Evolutionary conservation across 768 basidiomycete genomes (phyloP), one percentile per base, ranked within the genome.

Genomic region (Auriscalpium vulgare): DNA sequence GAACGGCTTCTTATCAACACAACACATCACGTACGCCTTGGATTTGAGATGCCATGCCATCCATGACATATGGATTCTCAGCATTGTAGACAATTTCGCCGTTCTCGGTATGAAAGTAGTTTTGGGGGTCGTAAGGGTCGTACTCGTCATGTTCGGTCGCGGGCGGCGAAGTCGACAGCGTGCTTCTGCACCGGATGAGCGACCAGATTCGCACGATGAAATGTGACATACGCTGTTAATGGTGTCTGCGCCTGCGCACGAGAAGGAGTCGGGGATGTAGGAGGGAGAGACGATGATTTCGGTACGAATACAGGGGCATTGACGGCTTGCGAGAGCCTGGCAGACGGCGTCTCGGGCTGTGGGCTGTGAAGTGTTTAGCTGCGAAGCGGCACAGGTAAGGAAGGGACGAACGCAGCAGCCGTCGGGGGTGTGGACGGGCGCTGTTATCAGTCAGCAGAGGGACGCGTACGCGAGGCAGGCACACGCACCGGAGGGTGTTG

Each of bases 301-400:
- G 91, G 90, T 19, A 93, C 82, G 59, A 93, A 93, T 45, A 92
- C 82, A 37, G 91, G 88, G 1, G 90, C 90, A 66, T 91, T 88
- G 53, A 90, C 79, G 3, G 87, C 87, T 59, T 87, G 80, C 46
- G 85, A 77, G 3, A 81, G 77, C 69, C 77, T 65, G 21, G 48
- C 47, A 5, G 62, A 44, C 16, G 61, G 62, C 36, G 61, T 55
- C 52, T 62, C 61, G 29, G 59, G 61, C 36, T 56, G 59, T 19
- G 59, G 50, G 19, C 61, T 62, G 53, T 1, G 11, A 21, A 11
- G 5, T 16, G 35, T 19, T 54, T 11, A 60, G n/a, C 45, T 46
- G 11, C 37, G 10, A 10, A 19, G 11, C 14, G 43, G n/a, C 19
- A n/a, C 34, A 10, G 16, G 16, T 5, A 40, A 46, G 29, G 19